Base-by-base conservation (phyloP, 106 monocot species). In the Agapanthus africanus region DNA sequence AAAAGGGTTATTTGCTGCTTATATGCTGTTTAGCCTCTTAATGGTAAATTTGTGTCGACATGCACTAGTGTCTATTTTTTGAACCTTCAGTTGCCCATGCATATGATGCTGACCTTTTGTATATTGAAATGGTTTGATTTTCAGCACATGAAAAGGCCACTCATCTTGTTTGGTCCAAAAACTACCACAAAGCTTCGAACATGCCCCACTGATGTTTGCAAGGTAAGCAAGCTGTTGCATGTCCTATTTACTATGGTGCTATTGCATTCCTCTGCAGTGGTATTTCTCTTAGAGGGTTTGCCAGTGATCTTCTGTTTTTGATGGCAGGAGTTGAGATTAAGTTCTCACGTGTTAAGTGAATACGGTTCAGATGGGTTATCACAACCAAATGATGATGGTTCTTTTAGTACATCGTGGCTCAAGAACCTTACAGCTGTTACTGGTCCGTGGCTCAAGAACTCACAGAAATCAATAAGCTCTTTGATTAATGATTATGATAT, bases 391-490 rank as follows among this genome's bases (percentile, higher is more conserved):
- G 97, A 92, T 52, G 76, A 71, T 83, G 87, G 88, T 69, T 57
- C 80, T 35, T 97, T 92, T 79, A 97, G 97, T 70, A 97, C 92
- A n/a, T 78, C 97, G 44, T 97, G 97, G 97, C 73, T 92, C 41
- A 88, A 82, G 39, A 91, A 91, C 34, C 77, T 95, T 35, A 13
- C 73, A 73, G 66, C 68, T 69, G 67, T 13, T 60, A 67, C 65
- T 40, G 37, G 34, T 75, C 49, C 68, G 25, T 79, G 49, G 42
- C 41, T 41, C 40, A 78, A 51, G 27, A 81, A 76, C 35, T 69
- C 49, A 33, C 68, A 62, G 34, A 79, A 87, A 71, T 37, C 42
- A 14, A 87, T 37, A 59, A 76, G 39, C 31, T 80, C 69, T 63
- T 70, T 49, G 2, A 57, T 39, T 41, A 91, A 89, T 91, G 88